phyloP scores from a whole-genome alignment of 225 moss, liverwort and hornwort genomes.

The Antitrichia curtipendula region DNA sequence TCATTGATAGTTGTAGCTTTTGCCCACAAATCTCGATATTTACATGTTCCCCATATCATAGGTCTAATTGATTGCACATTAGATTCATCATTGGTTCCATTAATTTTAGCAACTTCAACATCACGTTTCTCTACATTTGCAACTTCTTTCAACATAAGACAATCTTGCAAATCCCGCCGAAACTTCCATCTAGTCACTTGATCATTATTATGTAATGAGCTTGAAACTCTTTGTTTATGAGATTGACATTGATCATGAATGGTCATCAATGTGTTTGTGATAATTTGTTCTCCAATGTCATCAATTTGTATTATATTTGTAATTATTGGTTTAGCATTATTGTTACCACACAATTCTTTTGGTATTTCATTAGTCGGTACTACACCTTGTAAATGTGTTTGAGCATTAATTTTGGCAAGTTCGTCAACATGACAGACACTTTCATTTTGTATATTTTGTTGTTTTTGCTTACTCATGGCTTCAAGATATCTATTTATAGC shows the following conservation, averaged over 20 bases:
- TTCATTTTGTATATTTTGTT: background rate
- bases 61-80: background rate
- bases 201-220: background rate
- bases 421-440: background rate
- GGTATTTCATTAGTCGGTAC: background rate
- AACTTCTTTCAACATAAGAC: background rate
- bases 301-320: background rate
- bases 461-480: constrained; percentile 3
- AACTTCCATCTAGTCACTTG: background rate
- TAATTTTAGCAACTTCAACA: background rate
- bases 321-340: background rate
- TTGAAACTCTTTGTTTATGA: background rate
- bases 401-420: background rate
- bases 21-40: constrained; percentile 19
- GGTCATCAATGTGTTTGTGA: background rate
- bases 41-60: constrained; percentile 21
- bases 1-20: background rate
- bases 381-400: background rate
- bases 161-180: background rate
- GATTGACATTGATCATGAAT: background rate
- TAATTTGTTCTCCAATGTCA: background rate
- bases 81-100: background rate
- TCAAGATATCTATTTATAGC: background rate
- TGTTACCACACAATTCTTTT: background rate
- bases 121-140: background rate